phyloP scores from a whole-genome alignment of 1,139 yeast species.

The Protomyces lactucae-debilis region DNA sequence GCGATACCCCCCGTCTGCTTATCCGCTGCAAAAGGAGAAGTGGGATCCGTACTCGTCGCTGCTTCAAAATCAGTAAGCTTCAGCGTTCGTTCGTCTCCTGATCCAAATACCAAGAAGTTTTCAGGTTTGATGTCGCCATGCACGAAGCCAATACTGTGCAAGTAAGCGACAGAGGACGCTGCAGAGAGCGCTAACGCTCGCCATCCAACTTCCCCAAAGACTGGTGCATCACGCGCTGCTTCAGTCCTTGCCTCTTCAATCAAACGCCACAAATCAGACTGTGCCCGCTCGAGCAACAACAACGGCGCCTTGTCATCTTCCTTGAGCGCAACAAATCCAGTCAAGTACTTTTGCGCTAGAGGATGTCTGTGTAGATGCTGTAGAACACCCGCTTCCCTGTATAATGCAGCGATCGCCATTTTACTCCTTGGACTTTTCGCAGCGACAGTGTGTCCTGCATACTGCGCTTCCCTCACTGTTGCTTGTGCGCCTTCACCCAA shows the following conservation, averaged over 20 bases:
- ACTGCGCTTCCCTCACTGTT: background rate
- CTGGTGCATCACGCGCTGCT: background rate
- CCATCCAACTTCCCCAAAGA: conserved; percentile 1
- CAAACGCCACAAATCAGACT: background rate
- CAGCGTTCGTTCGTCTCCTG: conserved; percentile 66
- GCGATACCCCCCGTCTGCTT: conserved; percentile 3
- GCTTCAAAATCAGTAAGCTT: conserved; percentile 82
- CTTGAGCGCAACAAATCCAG: background rate
- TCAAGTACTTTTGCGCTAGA: background rate
- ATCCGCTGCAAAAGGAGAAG: background rate
- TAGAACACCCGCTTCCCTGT: conserved; percentile 1
- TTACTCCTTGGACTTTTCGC: conserved; percentile 7
- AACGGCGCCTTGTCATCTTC: background rate
- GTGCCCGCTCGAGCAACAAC: conserved; percentile 4
- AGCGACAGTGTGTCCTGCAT: conserved; percentile 6
- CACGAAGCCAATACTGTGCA: conserved; percentile 86
- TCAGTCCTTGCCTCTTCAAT: background rate
- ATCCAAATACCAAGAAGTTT: conserved; percentile 51
- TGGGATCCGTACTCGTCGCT: conserved; percentile 1
- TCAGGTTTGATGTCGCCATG: conserved; percentile 97
- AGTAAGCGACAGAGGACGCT: background rate
- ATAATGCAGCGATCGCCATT: background rate
- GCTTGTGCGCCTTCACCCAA: conserved; percentile 13
- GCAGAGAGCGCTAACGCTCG: background rate
- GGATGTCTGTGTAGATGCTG: background rate